Evolutionary conservation across 306 rosid genomes (phyloP).

Genomic region (Cucumis sativus): Cucumber_9930_V3 NC_026656.2:3194501-3195000

Average conservation of each 20-base stretch:
- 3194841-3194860: conserved; percentile 5
- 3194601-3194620: conserved; percentile 19
- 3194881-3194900: neutral
- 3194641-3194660: conserved; percentile 23
- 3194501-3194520: conserved; percentile 95
- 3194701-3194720: neutral
- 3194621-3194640: conserved; percentile 15
- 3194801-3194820: conserved; percentile 3
- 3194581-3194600: conserved; percentile 32
- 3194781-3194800: neutral
- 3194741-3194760: conserved; percentile 4
- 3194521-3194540: conserved; percentile 63
- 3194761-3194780: neutral
- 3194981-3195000: too few relatives aligned
- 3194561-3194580: conserved; percentile 17
- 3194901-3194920: neutral
- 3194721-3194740: conserved; percentile 9
- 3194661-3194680: conserved; percentile 17
- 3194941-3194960: too few relatives aligned
- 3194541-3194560: conserved; percentile 23
- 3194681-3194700: neutral
- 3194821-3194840: conserved; percentile 4
- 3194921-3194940: neutral
- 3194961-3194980: too few relatives aligned
- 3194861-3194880: neutral